Percentiles rank a stretch among this genome's conserved stretches.
Conservation (phyloP, 2,329 filamentous ascomycete genomes). For the Stromatinia cepivora region DNA sequence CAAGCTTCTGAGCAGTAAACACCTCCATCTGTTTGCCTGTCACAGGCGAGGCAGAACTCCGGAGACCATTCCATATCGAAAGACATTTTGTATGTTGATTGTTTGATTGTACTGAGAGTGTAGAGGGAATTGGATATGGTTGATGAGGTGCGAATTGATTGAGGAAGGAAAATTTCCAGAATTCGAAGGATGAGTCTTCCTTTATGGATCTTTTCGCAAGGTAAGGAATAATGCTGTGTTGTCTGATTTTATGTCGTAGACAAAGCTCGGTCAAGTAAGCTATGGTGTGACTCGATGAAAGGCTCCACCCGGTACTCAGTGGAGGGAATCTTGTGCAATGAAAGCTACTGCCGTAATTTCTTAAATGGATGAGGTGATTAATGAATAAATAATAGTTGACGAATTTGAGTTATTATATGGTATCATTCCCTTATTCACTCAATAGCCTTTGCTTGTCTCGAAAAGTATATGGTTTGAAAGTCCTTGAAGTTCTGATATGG, state of each 20-base stretch:
- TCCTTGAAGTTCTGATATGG: conserved; percentile 11
- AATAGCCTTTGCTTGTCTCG: conserved; percentile 8
- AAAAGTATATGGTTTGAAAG: conserved; percentile 12
- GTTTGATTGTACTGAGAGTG: conserved; percentile 16
- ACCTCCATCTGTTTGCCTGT: conserved; percentile 78
- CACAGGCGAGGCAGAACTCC: conserved; percentile 92
- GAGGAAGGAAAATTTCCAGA: conserved; percentile 1
- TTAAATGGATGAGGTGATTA: conserved; percentile 30
- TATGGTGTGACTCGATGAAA: conserved; percentile 38
- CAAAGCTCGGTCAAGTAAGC: conserved; percentile 28
- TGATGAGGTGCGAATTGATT: conserved; percentile 18
- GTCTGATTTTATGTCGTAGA: conserved; percentile 26
- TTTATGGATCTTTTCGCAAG: conserved; percentile 19
- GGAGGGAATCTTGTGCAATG: conserved; percentile 29
- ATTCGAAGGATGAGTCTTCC: conserved; percentile 20
- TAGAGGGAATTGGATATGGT: conserved; percentile 15
- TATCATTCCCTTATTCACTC: conserved; percentile 25
- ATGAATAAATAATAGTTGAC: conserved; percentile 19
- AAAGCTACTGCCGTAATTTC: conserved; percentile 29
- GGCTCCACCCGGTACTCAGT: conserved; percentile 33
- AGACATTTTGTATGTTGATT: conserved; percentile 36
- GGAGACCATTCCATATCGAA: conserved; percentile 66
- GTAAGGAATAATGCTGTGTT: conserved; percentile 24
- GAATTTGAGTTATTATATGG: conserved; percentile 25
- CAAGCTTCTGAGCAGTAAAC: conserved; percentile 93